Evolutionary conservation across 371 early-diverging fungal genomes (phyloP).

Genomic region (Apophysomyces elegans): DNA sequence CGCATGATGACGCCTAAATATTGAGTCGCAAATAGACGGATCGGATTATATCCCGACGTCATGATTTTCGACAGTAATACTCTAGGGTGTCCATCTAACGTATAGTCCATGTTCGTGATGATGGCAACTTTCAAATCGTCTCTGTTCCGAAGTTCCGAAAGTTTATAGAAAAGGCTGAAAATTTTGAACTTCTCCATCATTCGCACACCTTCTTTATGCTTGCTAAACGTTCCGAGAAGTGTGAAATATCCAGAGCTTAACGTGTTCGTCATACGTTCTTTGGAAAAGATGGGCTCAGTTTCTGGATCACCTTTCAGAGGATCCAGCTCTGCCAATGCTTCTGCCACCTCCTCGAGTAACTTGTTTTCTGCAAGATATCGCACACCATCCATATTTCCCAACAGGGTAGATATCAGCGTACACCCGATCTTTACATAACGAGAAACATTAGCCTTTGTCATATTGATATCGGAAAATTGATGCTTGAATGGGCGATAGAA

Average conservation of each 20-base stretch:
- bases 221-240: conserved; percentile 70
- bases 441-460: conserved; percentile 51
- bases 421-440: conserved; percentile 67
- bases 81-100: conserved; percentile 84
- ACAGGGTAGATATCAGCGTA: conserved; percentile 63
- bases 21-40: conserved; percentile 80
- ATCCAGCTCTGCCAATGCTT: conserved; percentile 73
- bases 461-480: conserved; percentile 73
- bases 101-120: conserved; percentile 78
- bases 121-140: conserved; percentile 83
- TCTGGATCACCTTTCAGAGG: conserved; percentile 51
- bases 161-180: conserved; percentile 78
- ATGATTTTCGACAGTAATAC: conserved; percentile 82
- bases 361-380: conserved; percentile 72
- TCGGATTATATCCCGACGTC: conserved; percentile 81
- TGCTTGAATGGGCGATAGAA: conserved; percentile 81
- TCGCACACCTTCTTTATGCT: conserved; percentile 68
- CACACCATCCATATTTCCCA: conserved; percentile 69
- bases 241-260: conserved; percentile 82
- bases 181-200: conserved; percentile 79
- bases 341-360: conserved; percentile 68
- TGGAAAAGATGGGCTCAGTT: conserved; percentile 78
- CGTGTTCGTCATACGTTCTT: conserved; percentile 74
- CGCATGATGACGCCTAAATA: conserved; percentile 70
- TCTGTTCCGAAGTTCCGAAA: conserved; percentile 81